phyloP scores from a whole-genome alignment of 345 rosid genomes.

The Salix arbutifolia region DNA sequence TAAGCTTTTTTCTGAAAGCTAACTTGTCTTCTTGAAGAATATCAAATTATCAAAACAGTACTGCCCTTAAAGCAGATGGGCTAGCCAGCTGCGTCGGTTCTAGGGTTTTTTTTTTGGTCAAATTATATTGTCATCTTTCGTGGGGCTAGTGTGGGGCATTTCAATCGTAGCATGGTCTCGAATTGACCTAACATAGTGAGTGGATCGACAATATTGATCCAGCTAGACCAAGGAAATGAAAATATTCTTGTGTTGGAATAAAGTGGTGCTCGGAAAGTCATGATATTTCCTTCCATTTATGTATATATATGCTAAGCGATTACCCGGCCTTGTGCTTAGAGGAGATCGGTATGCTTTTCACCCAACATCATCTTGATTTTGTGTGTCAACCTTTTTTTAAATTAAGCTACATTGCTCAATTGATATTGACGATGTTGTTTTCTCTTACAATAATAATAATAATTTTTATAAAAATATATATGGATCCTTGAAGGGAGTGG shows the following conservation, averaged over 20 bases:
- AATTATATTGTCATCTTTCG: neutral
- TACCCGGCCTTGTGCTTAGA: neutral
- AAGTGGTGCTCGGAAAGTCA: neutral
- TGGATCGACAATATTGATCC: too few species aligned
- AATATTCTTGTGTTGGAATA: neutral
- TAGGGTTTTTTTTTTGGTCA: neutral
- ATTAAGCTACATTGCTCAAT: too few species aligned
- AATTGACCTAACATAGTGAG: neutral
- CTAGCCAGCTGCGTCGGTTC: neutral
- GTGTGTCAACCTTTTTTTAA: too few species aligned
- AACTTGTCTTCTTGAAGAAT: neutral
- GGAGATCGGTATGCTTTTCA: neutral
- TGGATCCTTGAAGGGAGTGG: too few species aligned
- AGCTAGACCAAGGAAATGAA: neutral
- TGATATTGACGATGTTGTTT: too few species aligned
- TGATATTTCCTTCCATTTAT: neutral
- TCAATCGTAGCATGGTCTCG: neutral
- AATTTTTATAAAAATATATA: too few species aligned
- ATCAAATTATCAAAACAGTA: too few species aligned
- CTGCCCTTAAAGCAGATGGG: neutral
- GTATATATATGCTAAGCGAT: neutral
- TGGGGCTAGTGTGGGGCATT: slow-evolving; percentile 13
- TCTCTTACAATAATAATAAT: too few species aligned
- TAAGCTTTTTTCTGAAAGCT: neutral
- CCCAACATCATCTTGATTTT: neutral